Conservation (phyloP, 2,329 filamentous ascomycete genomes). For the Fusarium nematophilum region DNA sequence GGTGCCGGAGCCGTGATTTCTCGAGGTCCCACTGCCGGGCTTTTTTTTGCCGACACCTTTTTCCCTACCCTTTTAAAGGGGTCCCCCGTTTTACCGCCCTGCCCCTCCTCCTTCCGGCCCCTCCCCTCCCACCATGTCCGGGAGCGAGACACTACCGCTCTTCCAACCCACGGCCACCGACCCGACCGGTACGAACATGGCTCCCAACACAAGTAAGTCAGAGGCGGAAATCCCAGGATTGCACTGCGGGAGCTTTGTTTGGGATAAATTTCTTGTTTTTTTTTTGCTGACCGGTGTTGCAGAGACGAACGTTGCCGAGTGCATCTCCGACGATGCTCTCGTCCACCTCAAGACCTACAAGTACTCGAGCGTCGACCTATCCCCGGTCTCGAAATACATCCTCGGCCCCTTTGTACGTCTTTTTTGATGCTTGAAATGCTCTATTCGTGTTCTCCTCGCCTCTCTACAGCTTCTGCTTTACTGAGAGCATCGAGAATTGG, state of each 20-base stretch:
- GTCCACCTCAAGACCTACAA: conserved; percentile 95
- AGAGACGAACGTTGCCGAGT: conserved; percentile 71
- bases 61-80: conserved; percentile 37
- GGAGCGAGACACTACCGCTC: conserved; percentile 48
- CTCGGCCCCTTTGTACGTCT: conserved; percentile 89
- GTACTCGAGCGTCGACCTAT: conserved; percentile 97
- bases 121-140: conserved; percentile 45
- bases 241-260: not conserved
- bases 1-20: conserved; percentile 13
- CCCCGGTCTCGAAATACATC: conserved; percentile 91
- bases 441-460: not conserved
- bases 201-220: conserved; percentile 49
- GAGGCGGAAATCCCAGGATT: not conserved
- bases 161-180: conserved; percentile 44
- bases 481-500: not conserved
- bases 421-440: conserved; percentile 3
- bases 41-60: conserved; percentile 25
- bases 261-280: not conserved
- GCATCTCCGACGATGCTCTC: conserved; percentile 90
- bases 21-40: conserved; percentile 21
- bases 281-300: conserved; percentile 8
- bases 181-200: conserved; percentile 47
- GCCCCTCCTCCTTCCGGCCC: conserved; percentile 40
- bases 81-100: conserved; percentile 31
- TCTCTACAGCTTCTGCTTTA: conserved; percentile 17